Evolutionary conservation across 140 eudicot species (phyloP).

Genomic region (Anethum foeniculum): DNA sequence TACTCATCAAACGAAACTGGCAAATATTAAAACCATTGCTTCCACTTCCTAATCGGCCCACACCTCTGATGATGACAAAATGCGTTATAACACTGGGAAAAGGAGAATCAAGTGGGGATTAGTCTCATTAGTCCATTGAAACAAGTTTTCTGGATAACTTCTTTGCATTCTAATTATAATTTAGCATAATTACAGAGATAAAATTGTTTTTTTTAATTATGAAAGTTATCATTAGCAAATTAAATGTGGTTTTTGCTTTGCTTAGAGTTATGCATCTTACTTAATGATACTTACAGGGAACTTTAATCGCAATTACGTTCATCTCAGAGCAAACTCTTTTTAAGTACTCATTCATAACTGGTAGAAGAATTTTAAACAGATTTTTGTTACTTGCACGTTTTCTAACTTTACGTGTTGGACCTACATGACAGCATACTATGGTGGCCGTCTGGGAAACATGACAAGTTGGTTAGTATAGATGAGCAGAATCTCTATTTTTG

Average conservation of each 20-base stretch:
- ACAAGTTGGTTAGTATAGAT: slow-evolving; percentile 74
- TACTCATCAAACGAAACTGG: background rate
- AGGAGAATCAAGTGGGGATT: background rate
- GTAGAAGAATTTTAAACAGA: background rate
- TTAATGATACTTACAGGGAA: background rate
- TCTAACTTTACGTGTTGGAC: background rate
- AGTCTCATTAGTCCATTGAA: background rate
- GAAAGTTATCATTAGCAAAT: background rate
- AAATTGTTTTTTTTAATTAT: background rate
- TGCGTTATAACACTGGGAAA: background rate
- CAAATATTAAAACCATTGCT: background rate
- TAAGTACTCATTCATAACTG: background rate
- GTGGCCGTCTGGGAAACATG: slow-evolving; percentile 99
- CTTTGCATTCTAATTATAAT: background rate
- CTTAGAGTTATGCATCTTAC: background rate
- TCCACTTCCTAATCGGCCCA: background rate
- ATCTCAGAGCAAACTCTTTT: background rate
- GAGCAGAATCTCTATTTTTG: slow-evolving; percentile 83
- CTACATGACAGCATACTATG: slow-evolving; percentile 63
- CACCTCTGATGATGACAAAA: background rate
- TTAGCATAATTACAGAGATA: background rate
- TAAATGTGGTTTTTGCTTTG: background rate
- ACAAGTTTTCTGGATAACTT: background rate
- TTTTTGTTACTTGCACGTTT: background rate
- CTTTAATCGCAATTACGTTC: background rate